These are phyloP conservation scores for Dimargaris xerosporica DNA, from an alignment of 192 early-diverging fungal genomes.

Conservation along the genomic window DNA sequence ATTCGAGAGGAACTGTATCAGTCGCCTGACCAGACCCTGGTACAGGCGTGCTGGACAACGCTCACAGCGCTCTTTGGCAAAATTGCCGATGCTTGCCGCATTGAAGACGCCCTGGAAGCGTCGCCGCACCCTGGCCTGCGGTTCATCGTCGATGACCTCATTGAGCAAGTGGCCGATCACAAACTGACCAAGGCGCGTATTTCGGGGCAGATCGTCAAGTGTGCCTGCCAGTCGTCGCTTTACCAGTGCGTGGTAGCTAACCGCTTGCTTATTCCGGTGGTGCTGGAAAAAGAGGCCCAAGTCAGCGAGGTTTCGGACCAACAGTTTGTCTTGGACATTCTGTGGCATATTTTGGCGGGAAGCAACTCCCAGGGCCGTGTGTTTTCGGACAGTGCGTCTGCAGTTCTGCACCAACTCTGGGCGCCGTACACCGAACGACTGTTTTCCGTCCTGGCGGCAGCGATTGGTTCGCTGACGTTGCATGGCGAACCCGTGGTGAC, in stretches of 20 bases:
- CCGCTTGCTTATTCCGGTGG: conserved; percentile 39
- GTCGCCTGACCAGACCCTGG: conserved; percentile 50
- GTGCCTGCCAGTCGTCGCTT: conserved; percentile 29
- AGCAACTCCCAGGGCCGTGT: too few species aligned
- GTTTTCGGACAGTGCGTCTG: conserved; percentile 40
- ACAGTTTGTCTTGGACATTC: conserved; percentile 42
- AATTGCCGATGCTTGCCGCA: conserved; percentile 25
- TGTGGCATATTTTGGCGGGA: conserved; percentile 59
- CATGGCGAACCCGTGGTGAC: background rate
- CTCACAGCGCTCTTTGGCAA: conserved; percentile 45
- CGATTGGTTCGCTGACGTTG: too few species aligned
- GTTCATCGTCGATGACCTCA: conserved; percentile 35
- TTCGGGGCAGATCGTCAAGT: conserved; percentile 44
- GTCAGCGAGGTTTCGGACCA: conserved; percentile 39
- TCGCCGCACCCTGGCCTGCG: conserved; percentile 31
- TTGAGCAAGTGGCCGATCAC: conserved; percentile 33
- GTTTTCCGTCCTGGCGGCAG: background rate
- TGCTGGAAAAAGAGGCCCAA: conserved; percentile 40
- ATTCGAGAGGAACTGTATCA: conserved; percentile 51
- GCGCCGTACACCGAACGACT: background rate
- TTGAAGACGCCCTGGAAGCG: conserved; percentile 18
- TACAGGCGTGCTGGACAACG: conserved; percentile 49
- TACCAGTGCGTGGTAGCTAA: conserved; percentile 37
- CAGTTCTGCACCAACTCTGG: conserved; percentile 7
- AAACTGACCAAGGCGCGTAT: conserved; percentile 26